Base-by-base conservation (phyloP, 495 filamentous ascomycete genomes). In the Poronia punctata region DNA sequence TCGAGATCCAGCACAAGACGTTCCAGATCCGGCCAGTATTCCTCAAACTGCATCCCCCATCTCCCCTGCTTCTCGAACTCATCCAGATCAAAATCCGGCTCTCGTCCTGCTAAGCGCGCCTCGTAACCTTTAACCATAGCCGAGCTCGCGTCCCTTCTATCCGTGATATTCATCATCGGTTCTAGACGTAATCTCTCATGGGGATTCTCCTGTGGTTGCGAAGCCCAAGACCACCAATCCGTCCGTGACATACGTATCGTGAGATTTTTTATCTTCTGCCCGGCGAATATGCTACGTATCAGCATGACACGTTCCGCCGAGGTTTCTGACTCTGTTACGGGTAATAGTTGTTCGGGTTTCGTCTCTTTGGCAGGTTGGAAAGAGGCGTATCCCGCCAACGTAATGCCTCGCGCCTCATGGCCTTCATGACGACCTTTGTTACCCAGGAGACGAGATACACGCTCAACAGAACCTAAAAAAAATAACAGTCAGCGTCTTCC, bases 221-320 rank as follows among this genome's bases (percentile, higher is more conserved):
- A 46, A 4, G 33, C 37, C 55, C 52, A 59, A 2, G 46, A 20
- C 55, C 55, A 59, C 55, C 52, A 59, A 22, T 59, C 55, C 15
- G 49, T 56, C 7, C 49, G 55, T 7, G 35, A 38, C 52, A 59
- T 51, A n/a, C 49, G 49, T 17, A 59, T 30, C n/a, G 41, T 47
- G 12, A 59, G 30, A 28, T 45, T 31, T n/a, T 46, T 59, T 14
- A 59, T 49, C 19, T 48, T 56, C 31, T 46, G 53, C 15, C 55
- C 46, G 21, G 49, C 18, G 30, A 50, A 44, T 19, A 35, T 46
- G 33, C 48, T 59, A 21, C 40, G 17, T 4, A 40, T 35, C 9
- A 40, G 29, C 7, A 36, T 21, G 14, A 19, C 21, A 3, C 42
- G 42, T 1, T 26, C 38, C 20, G 25, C 35, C 11, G 43, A 28